phyloP scores from a whole-genome alignment of 345 rosid species.

The Syzygium aromaticum region DNA sequence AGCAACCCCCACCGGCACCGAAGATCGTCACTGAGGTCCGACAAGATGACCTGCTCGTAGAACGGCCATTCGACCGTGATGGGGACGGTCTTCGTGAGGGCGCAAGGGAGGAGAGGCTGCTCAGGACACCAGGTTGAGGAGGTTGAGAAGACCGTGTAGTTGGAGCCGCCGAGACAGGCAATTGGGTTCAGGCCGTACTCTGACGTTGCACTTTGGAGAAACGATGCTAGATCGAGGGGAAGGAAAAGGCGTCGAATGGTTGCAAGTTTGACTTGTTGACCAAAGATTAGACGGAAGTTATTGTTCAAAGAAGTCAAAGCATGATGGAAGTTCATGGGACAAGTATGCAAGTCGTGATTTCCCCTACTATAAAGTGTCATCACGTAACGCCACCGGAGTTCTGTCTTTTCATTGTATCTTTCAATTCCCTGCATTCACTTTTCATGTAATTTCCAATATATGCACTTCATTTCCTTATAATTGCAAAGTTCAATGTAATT shows the following conservation, averaged over 20 bases:
- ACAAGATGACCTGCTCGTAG: slow-evolving; percentile 23
- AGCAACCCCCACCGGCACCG: slow-evolving; percentile 34
- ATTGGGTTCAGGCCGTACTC: too few species aligned
- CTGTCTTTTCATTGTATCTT: not conserved
- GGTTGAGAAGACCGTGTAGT: too few species aligned
- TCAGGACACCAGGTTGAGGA: too few species aligned
- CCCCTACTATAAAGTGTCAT: too few species aligned
- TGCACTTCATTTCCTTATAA: not conserved
- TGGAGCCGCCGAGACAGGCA: too few species aligned
- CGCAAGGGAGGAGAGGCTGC: too few species aligned
- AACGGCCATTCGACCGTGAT: slow-evolving; percentile 26
- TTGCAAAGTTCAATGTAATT: not conserved
- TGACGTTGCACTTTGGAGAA: not conserved
- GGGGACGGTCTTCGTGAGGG: too few species aligned
- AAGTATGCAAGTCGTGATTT: too few species aligned
- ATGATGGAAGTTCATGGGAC: too few species aligned
- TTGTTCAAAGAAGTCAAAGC: not conserved
- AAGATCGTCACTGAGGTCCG: slow-evolving; percentile 32
- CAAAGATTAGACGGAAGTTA: not conserved
- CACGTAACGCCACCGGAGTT: not conserved
- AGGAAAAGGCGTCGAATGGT: not conserved
- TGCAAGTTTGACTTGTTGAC: not conserved
- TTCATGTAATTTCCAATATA: not conserved
- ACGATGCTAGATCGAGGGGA: not conserved
- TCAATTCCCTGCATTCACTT: not conserved